Base-by-base conservation (phyloP, 1,284 basidiomycete genomes). In the Garcileccinum viscosum region DNA sequence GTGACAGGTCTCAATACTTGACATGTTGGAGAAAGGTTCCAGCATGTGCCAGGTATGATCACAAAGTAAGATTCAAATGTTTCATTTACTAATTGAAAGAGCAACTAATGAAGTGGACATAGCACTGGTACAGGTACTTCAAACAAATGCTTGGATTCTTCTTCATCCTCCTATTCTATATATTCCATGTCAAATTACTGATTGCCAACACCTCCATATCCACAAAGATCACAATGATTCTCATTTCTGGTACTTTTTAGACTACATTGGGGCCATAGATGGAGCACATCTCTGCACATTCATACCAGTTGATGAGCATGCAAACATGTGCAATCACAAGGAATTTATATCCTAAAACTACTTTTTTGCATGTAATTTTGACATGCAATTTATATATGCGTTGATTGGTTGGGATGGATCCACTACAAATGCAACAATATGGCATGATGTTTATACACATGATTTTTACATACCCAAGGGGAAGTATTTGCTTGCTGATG, bases 261-360 rank as follows among this genome's bases (percentile, higher is more conserved):
- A 24, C 12, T 67, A 30, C 24, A 19, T 67, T 42, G 50, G 60
- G 3, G 65, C 42, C 3, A 22, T 65, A 15, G 58, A 65, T 60
- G 40, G 32, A 11, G 60, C 24, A 5, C 44, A 66, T 8, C 40
- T 62, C 4, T 8, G 7, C 11, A 50, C 50, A 27, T 67, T 56
- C 30, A 38, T 44, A 4, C 37, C 30, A 2, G 6, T 42, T 15
- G 30, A 62, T 7, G 65, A 67, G 9, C 60, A 66, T 58, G 4
- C 9, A 1, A 35, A 65, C 19, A 62, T 67, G 40, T 17, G 19
- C 7, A 69, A 69, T 15, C 11, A 8, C 5, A 69, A 69, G 33
- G 62, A 58, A 1, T 67, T 24, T n/a, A 11, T 69, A 1, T 69
- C 33, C 3, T 66, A 69, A 30, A 67, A 69, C 32, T 69, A 62